phyloP scores from a whole-genome alignment of 345 rosid genomes.

The Abelmoschus esculentus region DNA sequence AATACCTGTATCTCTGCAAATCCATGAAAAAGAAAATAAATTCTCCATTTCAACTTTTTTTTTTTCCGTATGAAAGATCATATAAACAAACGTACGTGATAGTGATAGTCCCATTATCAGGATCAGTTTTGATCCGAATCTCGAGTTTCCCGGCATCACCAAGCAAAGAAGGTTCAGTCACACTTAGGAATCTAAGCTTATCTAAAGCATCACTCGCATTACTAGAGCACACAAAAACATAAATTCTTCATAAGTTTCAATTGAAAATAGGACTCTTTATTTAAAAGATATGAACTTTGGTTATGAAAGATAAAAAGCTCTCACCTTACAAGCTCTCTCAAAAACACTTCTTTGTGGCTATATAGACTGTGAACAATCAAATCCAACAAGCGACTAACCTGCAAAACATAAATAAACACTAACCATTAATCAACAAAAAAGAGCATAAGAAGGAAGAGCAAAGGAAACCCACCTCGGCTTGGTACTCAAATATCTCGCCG shows the following conservation, averaged over 20 bases:
- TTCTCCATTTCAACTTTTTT: not conserved
- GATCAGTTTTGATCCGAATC: conserved; percentile 83
- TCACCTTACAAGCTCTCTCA: conserved; percentile 94
- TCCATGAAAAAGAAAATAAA: not conserved
- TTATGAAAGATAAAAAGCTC: conserved; percentile 2
- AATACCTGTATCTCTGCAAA: conserved; percentile 84
- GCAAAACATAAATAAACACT: conserved; percentile 11
- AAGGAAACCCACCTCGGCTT: conserved; percentile 79
- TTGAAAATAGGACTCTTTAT: not conserved
- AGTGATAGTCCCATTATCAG: conserved; percentile 82
- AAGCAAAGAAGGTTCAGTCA: conserved; percentile 84
- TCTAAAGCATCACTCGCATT: conserved; percentile 99
- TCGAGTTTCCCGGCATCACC: conserved; percentile 87
- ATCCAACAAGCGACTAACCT: conserved; percentile 85
- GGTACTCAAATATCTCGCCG: conserved; percentile 93
- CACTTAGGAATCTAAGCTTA: conserved; percentile 88
- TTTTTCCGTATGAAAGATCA: not conserved
- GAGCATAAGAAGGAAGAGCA: conserved; percentile 2
- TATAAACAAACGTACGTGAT: conserved; percentile 38
- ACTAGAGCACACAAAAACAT: conserved; percentile 35
- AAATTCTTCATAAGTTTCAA: conserved; percentile 6
- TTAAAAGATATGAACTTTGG: not conserved
- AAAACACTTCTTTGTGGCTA: conserved; percentile 80
- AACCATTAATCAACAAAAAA: not conserved
- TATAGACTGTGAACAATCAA: conserved; percentile 77